Percentiles rank a stretch among this genome's conserved stretches.
These are phyloP conservation scores for Xylariaceae sp. DNA, from an alignment of 2,329 filamentous ascomycete species.

Conservation along the genomic window DNA sequence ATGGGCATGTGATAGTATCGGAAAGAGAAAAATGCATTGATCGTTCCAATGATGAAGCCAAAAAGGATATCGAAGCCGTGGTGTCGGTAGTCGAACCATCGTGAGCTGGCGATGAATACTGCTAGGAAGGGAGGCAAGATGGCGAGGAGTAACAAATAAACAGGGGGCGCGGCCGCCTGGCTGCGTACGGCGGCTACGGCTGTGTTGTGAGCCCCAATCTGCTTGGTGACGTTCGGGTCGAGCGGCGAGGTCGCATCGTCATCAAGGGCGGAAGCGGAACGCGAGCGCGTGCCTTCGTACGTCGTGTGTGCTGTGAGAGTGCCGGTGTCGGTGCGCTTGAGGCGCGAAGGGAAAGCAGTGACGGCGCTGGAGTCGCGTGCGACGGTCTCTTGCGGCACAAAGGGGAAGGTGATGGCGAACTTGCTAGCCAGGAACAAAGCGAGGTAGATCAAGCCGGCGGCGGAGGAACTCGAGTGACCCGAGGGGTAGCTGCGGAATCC, in stretches of 20 bases:
- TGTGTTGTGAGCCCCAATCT: constrained; percentile 34
- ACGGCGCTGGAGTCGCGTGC: constrained; percentile 43
- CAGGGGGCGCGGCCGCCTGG: constrained; percentile 74
- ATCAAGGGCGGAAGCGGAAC: constrained; percentile 9
- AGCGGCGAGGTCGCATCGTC: constrained; percentile 27
- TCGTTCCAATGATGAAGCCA: constrained; percentile 72
- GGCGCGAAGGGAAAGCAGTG: constrained; percentile 72
- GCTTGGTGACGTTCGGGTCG: constrained; percentile 30
- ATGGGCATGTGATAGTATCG: constrained; percentile 82
- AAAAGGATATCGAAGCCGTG: constrained; percentile 89
- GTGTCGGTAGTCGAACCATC: constrained; percentile 85
- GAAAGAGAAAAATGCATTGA: constrained; percentile 69
- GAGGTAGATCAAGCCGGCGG: constrained; percentile 77
- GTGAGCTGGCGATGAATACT: constrained; percentile 76
- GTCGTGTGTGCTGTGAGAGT: constrained; percentile 22
- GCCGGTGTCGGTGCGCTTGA: constrained; percentile 34
- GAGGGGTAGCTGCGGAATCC: constrained; percentile 82
- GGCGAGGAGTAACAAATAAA: constrained; percentile 68
- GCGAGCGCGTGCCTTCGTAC: constrained; percentile 33
- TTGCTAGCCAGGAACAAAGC: constrained; percentile 83
- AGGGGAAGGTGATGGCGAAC: constrained; percentile 68
- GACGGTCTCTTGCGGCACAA: constrained; percentile 49
- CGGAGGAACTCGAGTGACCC: constrained; percentile 69
- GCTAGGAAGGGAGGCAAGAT: constrained; percentile 68
- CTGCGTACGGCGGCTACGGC: constrained; percentile 54